Evolutionary conservation across 2,329 filamentous ascomycete species (phyloP).

Genomic region (Apiospora rasikravindrae): DNA sequence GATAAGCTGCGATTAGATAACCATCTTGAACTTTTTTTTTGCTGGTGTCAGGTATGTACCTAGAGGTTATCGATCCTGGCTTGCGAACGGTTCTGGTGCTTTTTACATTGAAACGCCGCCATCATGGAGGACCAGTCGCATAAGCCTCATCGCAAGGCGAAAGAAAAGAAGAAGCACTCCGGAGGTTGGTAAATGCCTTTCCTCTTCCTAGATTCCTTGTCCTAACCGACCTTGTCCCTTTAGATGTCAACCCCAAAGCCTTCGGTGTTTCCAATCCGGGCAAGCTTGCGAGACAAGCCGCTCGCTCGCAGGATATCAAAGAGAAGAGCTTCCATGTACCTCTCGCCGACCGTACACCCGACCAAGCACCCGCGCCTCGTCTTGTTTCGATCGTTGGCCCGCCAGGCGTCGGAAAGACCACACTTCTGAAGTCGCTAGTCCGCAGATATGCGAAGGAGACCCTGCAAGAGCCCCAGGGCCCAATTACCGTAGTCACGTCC

Average conservation of each 20-base stretch:
- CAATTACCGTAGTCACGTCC: constrained; percentile 94
- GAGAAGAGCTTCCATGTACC: constrained; percentile 97
- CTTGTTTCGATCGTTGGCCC: constrained; percentile 95
- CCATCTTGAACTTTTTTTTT: constrained; percentile 18
- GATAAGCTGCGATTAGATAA: constrained; percentile 11
- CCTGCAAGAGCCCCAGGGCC: constrained; percentile 85
- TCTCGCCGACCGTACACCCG: constrained; percentile 91
- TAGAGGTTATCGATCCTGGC: constrained; percentile 1
- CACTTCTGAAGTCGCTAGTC: constrained; percentile 91
- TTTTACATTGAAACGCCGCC: constrained; percentile 8
- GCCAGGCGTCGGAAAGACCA: constrained; percentile 94
- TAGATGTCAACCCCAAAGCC: constrained; percentile 85
- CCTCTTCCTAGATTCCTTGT: not conserved
- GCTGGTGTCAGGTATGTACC: not conserved
- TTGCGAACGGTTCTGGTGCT: constrained; percentile 11
- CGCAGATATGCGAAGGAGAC: constrained; percentile 96
- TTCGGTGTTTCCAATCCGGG: constrained; percentile 23
- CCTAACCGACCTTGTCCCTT: constrained; percentile 1
- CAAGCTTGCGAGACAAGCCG: constrained; percentile 22
- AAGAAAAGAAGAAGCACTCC: constrained; percentile 82
- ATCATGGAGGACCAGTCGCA: constrained; percentile 77
- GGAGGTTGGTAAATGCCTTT: constrained; percentile 53
- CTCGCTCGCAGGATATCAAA: constrained; percentile 54
- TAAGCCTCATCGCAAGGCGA: constrained; percentile 82
- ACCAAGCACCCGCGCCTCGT: constrained; percentile 85